Evolutionary conservation across 495 filamentous ascomycete genomes (phyloP).

Genomic region (Trichoderma gamsii): DNA sequence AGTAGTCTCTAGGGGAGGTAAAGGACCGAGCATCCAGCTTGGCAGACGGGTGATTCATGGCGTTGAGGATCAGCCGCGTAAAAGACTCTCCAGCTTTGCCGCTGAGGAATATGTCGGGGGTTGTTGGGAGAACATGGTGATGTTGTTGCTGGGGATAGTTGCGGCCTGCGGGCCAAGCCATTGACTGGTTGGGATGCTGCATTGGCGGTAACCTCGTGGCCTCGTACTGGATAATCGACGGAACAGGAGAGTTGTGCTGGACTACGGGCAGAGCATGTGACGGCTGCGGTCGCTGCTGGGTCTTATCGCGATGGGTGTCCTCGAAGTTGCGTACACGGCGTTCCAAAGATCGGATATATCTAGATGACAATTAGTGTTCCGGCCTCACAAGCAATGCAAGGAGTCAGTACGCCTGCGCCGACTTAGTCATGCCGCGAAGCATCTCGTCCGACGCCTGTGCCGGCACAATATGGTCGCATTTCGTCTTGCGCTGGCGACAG

Average conservation of each 20-base stretch:
- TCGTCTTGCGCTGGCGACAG: constrained; percentile 42
- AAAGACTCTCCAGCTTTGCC: constrained; percentile 18
- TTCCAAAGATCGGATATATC: constrained; percentile 18
- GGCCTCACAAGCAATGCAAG: not conserved
- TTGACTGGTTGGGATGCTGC: not conserved
- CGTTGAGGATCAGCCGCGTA: constrained; percentile 17
- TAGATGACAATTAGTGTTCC: not conserved
- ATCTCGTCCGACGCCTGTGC: constrained; percentile 25
- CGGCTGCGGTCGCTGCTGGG: not conserved
- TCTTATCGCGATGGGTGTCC: constrained; percentile 12
- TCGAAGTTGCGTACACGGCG: constrained; percentile 18
- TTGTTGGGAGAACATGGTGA: constrained; percentile 15
- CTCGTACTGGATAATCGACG: not conserved
- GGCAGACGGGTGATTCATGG: constrained; percentile 16
- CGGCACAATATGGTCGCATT: constrained; percentile 45
- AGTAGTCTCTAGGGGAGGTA: constrained; percentile 9
- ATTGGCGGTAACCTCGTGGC: not conserved
- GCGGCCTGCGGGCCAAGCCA: not conserved
- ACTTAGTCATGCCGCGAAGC: constrained; percentile 18
- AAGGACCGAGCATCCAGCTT: constrained; percentile 15
- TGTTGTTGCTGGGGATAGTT: not conserved
- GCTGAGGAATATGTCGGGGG: constrained; percentile 17
- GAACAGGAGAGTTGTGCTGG: not conserved
- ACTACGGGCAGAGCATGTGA: not conserved
- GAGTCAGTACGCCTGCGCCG: constrained; percentile 15